phyloP scores from a whole-genome alignment of 805 yeast genomes.

The Myxozyma neotropica region DNA sequence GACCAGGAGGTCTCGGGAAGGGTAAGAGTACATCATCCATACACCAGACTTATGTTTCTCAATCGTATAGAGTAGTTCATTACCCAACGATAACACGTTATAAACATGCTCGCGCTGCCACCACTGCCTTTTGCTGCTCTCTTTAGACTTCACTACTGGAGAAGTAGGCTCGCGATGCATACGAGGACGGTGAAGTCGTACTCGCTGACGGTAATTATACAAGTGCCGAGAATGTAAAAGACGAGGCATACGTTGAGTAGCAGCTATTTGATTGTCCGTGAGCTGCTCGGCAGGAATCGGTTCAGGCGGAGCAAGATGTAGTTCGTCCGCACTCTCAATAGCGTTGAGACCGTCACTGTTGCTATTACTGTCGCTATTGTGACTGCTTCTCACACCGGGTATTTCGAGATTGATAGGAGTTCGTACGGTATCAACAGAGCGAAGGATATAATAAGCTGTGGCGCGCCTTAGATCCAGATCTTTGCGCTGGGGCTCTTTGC shows the following conservation, averaged over 20 bases:
- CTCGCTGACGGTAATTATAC: constrained; percentile 1
- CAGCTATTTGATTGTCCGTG: constrained; percentile 1
- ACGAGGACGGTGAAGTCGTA: background rate
- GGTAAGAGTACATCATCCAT: constrained; percentile 26
- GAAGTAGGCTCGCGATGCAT: background rate
- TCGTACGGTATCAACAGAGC: constrained; percentile 20
- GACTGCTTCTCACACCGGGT: background rate
- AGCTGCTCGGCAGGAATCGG: constrained; percentile 2
- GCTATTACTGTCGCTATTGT: background rate
- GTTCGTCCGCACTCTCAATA: background rate
- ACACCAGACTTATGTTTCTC: constrained; percentile 20
- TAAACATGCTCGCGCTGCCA: constrained; percentile 31
- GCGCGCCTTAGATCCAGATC: constrained; percentile 10
- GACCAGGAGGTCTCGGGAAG: constrained; percentile 24
- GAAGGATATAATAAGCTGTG: constrained; percentile 19
- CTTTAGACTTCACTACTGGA: background rate
- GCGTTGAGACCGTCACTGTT: too few species aligned
- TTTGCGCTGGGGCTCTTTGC: constrained; percentile 17
- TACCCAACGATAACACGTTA: constrained; percentile 11
- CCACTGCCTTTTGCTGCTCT: constrained; percentile 10
- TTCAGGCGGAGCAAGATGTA: background rate
- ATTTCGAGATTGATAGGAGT: constrained; percentile 24
- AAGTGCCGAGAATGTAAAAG: constrained; percentile 10
- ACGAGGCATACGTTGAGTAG: constrained; percentile 5
- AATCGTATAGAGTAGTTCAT: constrained; percentile 21